Percentiles rank a stretch among this genome's conserved stretches.
phyloP scores from a whole-genome alignment of 805 yeast species.

The Candida boidinii region DNA sequence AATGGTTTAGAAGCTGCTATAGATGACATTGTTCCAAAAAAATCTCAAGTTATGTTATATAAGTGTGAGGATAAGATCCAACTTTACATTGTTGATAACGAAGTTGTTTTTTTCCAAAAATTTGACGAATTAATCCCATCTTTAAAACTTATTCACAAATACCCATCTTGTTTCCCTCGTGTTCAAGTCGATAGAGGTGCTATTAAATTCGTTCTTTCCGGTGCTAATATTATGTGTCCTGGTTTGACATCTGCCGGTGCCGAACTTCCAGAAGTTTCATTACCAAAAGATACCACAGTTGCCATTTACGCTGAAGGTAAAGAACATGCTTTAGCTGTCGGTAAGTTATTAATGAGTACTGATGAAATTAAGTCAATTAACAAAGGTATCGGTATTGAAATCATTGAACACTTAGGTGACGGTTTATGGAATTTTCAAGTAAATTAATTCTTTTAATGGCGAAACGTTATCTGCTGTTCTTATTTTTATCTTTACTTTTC shows the following conservation, averaged over 20 bases:
- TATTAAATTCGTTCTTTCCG: slow-evolving; percentile 87
- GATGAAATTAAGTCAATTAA: slow-evolving; percentile 77
- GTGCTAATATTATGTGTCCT: slow-evolving; percentile 96
- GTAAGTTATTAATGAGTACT: slow-evolving; percentile 80
- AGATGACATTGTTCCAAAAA: slow-evolving; percentile 82
- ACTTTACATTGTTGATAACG: slow-evolving; percentile 62
- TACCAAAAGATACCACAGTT: slow-evolving; percentile 63
- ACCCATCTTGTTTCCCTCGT: slow-evolving; percentile 74
- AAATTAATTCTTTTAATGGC: slow-evolving; percentile 22
- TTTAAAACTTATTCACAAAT: slow-evolving; percentile 66
- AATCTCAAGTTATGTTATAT: slow-evolving; percentile 67
- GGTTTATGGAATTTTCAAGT: slow-evolving; percentile 68
- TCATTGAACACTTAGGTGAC: slow-evolving; percentile 80
- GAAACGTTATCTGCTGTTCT: background rate
- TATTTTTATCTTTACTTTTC: background rate
- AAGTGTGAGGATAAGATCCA: slow-evolving; percentile 90
- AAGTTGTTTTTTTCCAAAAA: slow-evolving; percentile 72
- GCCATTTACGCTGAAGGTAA: slow-evolving; percentile 89
- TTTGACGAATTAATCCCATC: slow-evolving; percentile 75
- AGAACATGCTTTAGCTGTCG: slow-evolving; percentile 83
- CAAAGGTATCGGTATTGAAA: slow-evolving; percentile 85
- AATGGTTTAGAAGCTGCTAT: slow-evolving; percentile 68
- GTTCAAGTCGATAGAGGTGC: slow-evolving; percentile 96
- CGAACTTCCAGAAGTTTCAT: slow-evolving; percentile 62
- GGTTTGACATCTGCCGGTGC: slow-evolving; percentile 88